Percentiles rank a stretch among this genome's conserved stretches.
These are phyloP conservation scores for Ensete glaucum DNA, from an alignment of 176 grass and related monocot species.

Conservation along the genomic window DNA sequence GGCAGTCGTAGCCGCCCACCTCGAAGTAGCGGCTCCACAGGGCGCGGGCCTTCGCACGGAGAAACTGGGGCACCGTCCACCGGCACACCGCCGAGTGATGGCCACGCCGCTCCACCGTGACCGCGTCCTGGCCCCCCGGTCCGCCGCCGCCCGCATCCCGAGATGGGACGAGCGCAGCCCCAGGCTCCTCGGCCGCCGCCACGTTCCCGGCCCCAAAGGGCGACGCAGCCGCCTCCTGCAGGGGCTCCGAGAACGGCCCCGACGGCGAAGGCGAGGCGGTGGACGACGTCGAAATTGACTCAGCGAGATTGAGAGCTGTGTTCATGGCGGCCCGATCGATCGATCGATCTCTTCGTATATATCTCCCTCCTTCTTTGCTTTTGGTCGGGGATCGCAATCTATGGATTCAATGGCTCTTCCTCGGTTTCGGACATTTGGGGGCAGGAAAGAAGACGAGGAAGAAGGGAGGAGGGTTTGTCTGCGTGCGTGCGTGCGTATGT, in stretches of 20 bases:
- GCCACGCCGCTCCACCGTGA: constrained; percentile 60
- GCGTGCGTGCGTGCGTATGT: neutral
- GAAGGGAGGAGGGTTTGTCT: neutral
- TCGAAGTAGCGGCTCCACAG: constrained; percentile 95
- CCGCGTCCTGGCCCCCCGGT: neutral
- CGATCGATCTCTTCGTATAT: no score
- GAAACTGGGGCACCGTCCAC: constrained; percentile 76
- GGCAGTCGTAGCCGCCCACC: constrained; percentile 87
- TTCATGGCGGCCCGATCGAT: neutral
- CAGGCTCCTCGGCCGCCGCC: constrained; percentile 3
- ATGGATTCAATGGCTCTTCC: neutral
- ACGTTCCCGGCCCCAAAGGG: constrained; percentile 6
- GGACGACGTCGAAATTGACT: neutral
- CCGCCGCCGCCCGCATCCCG: constrained; percentile 14
- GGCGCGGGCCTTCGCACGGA: constrained; percentile 51
- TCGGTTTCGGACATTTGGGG: neutral
- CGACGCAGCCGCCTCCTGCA: constrained; percentile 20
- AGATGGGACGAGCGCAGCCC: neutral
- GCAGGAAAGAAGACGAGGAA: neutral
- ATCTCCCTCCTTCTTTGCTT: no score
- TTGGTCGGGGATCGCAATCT: no score
- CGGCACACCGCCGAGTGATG: constrained; percentile 67
- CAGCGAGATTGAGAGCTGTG: neutral
- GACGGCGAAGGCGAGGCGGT: no score
- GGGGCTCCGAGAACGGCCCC: constrained; percentile 7